Conservation (phyloP, 179 eudicot species). For the Patellifolia procumbens region DNA sequence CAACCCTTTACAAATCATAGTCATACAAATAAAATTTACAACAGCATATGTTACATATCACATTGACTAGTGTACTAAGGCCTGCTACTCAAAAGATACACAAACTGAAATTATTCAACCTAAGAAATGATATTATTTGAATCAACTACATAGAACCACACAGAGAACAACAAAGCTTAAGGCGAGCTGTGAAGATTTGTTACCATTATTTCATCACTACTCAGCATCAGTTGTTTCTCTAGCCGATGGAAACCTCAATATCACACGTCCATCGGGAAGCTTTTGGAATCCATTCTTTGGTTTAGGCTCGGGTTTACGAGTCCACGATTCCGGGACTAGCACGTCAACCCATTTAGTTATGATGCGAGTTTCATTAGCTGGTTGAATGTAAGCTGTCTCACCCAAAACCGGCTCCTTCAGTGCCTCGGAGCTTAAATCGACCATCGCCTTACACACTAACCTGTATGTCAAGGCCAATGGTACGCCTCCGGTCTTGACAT, state of each 20-base stretch:
- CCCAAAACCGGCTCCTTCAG: background rate
- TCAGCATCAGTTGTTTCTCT: background rate
- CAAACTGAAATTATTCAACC: too few species aligned
- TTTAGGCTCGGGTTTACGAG: background rate
- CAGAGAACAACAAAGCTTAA: too few species aligned
- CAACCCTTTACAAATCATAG: too few species aligned
- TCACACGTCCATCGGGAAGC: background rate
- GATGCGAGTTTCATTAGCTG: background rate
- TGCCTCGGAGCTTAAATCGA: background rate
- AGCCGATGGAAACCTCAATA: too few species aligned
- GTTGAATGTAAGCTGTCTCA: background rate
- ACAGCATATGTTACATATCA: too few species aligned
- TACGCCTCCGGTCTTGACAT: slow-evolving; percentile 11
- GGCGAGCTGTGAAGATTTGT: too few species aligned
- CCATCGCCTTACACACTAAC: slow-evolving; percentile 23
- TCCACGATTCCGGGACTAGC: background rate
- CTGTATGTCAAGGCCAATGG: slow-evolving; percentile 23
- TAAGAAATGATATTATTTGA: too few species aligned
- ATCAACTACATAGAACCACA: too few species aligned
- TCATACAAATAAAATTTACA: too few species aligned
- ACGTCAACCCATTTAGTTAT: background rate
- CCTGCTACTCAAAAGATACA: too few species aligned
- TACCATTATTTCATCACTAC: background rate
- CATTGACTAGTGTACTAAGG: too few species aligned
- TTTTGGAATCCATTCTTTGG: background rate